A percentile compares a stretch with the other conserved stretches of the same genome.
These are phyloP conservation scores for Balamuthia mandrillaris DNA, from an alignment of 208 protist species.

Conservation along the genomic window DNA sequence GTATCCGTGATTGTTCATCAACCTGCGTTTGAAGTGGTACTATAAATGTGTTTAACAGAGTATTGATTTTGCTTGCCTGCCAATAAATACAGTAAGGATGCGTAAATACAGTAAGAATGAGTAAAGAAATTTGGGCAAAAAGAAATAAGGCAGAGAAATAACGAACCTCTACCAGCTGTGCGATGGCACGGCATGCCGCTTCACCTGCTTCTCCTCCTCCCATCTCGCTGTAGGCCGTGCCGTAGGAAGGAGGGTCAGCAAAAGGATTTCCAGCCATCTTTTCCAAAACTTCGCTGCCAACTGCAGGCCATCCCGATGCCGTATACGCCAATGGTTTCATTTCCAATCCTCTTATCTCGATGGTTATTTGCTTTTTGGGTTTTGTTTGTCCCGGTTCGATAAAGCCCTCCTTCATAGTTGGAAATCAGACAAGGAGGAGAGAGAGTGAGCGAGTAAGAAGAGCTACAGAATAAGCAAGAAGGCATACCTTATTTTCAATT, in stretches of 20 bases:
- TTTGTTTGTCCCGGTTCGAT: not conserved
- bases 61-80: too few species aligned
- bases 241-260: not conserved
- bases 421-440: too few species aligned
- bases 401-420: too few species aligned
- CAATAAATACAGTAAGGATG: too few species aligned
- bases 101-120: too few species aligned
- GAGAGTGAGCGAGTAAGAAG: too few species aligned
- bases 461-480: constrained; percentile 40
- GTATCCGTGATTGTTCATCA: constrained; percentile 59
- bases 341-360: too few species aligned
- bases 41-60: constrained; percentile 69
- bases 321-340: too few species aligned
- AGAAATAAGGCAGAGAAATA: too few species aligned
- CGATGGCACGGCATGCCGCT: not conserved
- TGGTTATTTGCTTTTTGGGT: not conserved
- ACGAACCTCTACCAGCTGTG: not conserved
- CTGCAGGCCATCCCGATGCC: constrained; percentile 35
- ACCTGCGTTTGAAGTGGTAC: constrained; percentile 61
- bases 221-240: not conserved
- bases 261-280: constrained; percentile 41
- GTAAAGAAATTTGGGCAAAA: too few species aligned
- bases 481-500: constrained; percentile 47
- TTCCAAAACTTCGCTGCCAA: constrained; percentile 11
- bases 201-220: not conserved